Evolutionary conservation across 2,329 filamentous ascomycete genomes (phyloP), one percentile per base, ranked within the genome.

Genomic region (Colletotrichum plurivorum): DNA sequence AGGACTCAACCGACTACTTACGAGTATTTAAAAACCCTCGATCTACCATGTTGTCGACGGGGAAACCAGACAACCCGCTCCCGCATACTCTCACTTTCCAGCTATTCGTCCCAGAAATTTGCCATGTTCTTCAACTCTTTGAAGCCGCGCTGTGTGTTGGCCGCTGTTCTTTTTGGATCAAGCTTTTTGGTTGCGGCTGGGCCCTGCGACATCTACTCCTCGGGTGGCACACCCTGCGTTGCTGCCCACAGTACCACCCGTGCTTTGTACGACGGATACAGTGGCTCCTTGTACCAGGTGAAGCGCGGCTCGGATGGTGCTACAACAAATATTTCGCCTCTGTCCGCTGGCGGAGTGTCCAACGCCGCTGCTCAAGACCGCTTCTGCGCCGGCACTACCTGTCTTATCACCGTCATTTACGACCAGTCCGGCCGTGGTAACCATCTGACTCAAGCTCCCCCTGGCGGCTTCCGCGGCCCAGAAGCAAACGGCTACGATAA

Each of bases 171-270:
- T 18, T 70, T 77, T 60, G 79, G 77, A 67, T 75, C 77, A 3
- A 72, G 75, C 63, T 78, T 82, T 8, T 74, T 88, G 36, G 85
- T 82, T 48, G 75, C 79, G 18, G 87, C 88, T 46, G 88, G 83
- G 13, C 89, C 89, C 9, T 92, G 89, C 73, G 89, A 92, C 70
- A 83, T 91, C 70, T 92, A 91, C 78, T 75, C 83, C 1, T 81
- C 83, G 0, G 89, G 87, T 0, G 83, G 84, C 58, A 90, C 88
- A 1, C 87, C 89, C n/a, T 92, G 89, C 73, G 79, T 91, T 12
- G 89, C 89, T 0, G 89, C 89, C 0, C 89, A 91, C 75, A 87
- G 87, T 75, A 91, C 88, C n/a, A 91, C 89, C 65, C 86, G 89
- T 4, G 88, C 89, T 16, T 77, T 92, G 7, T 91, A 90, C 78